Evolutionary conservation across 495 filamentous ascomycete genomes (phyloP), one percentile per base, ranked within the genome.

Genomic region (Trichoderma orchidacearum): DNA sequence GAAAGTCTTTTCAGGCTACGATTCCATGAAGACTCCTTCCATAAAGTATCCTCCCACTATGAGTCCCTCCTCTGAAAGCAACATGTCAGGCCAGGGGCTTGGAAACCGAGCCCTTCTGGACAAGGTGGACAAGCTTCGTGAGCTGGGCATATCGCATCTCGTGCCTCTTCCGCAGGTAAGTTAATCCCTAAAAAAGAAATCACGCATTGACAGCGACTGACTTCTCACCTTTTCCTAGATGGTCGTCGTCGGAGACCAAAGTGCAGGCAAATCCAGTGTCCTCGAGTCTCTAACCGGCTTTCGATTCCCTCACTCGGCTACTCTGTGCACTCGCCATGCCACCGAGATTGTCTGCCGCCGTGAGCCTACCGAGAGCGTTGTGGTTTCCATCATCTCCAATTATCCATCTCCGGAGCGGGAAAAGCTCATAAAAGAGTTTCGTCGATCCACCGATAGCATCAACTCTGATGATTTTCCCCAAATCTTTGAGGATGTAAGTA

Each of bases 161-260:
- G 41, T 67, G 48, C 58, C 63, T 21, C 35, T 69, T 27, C 66
- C 66, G 36, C 66, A 69, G 58, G 66, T 67, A 51, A 7, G 31
- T 3, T 31, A 11, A 36, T 51, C 29, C 3, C 21, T 4, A 51
- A 70, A 68, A 61, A 70, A 51, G 62, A 64, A 53, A 64, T 68
- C 8, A 62, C 62, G 6, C 65, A 66, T 31, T 63, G 65, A 48
- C 64, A 68, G 55, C 72, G 1, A 65, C 58, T 56, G 68, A 71
- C 23, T 74, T 57, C 63, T 85, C 12, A 72, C 71, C 21, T 67
- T 82, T 1, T 81, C 81, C 4, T 78, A 85, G 62, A 69, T 86
- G 12, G 73, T 85, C 25, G 82, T 87, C 0, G 83, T 77, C 56
- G 81, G 83, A 0, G 75, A 83, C 62, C 79, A 83, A 56, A 80